Evolutionary conservation across 257 asterid genomes (phyloP).

Genomic region (Lithospermum erythrorhizon): DNA sequence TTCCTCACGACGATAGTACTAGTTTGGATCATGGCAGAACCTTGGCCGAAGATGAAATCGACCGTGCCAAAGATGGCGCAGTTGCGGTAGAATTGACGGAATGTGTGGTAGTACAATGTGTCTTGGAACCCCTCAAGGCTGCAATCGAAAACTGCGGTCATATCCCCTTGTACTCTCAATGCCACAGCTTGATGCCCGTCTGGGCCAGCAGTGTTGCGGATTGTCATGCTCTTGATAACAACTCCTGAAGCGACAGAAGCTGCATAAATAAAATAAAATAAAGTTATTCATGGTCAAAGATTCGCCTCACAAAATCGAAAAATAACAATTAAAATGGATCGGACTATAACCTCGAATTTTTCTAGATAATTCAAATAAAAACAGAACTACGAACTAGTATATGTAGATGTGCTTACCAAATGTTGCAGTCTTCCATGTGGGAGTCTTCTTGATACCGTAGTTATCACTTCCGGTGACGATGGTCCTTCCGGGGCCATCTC

Average conservation of each 20-base stretch:
- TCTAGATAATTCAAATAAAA: too few species aligned
- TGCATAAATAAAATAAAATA: slow-evolving; percentile 4
- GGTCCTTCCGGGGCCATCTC: slow-evolving; percentile 64
- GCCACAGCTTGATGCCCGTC: slow-evolving; percentile 74
- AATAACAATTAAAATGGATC: too few species aligned
- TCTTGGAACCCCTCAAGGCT: slow-evolving; percentile 63
- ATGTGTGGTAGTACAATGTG: slow-evolving; percentile 50
- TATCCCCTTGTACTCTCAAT: slow-evolving; percentile 34
- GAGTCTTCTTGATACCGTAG: slow-evolving; percentile 10
- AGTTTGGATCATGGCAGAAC: slow-evolving; percentile 48
- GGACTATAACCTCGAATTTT: too few species aligned
- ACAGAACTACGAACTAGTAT: too few species aligned
- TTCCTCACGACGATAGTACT: slow-evolving; percentile 42
- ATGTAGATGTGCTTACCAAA: slow-evolving; percentile 19
- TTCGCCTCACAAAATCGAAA: too few species aligned
- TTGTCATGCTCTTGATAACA: slow-evolving; percentile 43
- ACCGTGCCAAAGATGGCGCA: slow-evolving; percentile 62
- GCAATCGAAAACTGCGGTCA: slow-evolving; percentile 51
- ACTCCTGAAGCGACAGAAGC: slow-evolving; percentile 36
- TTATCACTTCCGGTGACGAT: slow-evolving; percentile 41
- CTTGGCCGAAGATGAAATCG: slow-evolving; percentile 74
- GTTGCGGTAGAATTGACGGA: slow-evolving; percentile 51
- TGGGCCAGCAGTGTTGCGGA: slow-evolving; percentile 59
- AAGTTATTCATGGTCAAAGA: too few species aligned
- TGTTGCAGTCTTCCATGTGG: slow-evolving; percentile 52